These are phyloP conservation scores for Cryptococcus sp. DNA, from an alignment of 1,284 basidiomycete genomes.

Conservation along the genomic window DNA sequence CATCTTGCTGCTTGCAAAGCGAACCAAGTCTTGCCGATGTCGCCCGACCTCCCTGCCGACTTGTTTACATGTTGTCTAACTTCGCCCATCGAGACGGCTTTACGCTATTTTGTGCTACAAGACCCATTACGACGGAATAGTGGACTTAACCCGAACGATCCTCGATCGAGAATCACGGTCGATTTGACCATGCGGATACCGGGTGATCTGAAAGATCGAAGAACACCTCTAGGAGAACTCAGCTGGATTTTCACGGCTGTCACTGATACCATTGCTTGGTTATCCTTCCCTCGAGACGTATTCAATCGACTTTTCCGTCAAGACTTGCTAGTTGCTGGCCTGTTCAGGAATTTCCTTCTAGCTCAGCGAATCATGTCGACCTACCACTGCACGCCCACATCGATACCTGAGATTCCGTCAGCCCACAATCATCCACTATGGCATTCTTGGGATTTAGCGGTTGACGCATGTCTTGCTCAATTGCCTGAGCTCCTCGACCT, in stretches of 20 bases:
- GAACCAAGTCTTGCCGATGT: constrained; percentile 89
- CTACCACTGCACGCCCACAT: constrained; percentile 96
- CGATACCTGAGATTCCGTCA: constrained; percentile 84
- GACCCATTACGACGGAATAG: constrained; percentile 69
- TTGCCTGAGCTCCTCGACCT: constrained; percentile 77
- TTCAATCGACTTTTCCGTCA: constrained; percentile 95
- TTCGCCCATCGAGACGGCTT: constrained; percentile 95
- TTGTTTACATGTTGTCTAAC: constrained; percentile 97
- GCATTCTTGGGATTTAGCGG: constrained; percentile 96
- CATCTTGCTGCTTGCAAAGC: constrained; percentile 94
- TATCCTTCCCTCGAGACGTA: constrained; percentile 87
- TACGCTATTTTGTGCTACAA: constrained; percentile 91
- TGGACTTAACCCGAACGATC: constrained; percentile 59
- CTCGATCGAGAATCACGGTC: constrained; percentile 61
- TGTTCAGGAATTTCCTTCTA: constrained; percentile 95
- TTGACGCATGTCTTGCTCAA: constrained; percentile 93
- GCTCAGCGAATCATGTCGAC: constrained; percentile 98
- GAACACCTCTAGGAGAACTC: constrained; percentile 93
- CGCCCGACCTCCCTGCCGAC: constrained; percentile 94
- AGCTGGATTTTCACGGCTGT: constrained; percentile 99
- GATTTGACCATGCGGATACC: constrained; percentile 96
- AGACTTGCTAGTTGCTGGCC: constrained; percentile 90
- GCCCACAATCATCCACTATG: constrained; percentile 95
- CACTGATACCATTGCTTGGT: constrained; percentile 99
- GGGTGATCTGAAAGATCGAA: constrained; percentile 91